phyloP scores from a whole-genome alignment of 345 rosid species.

The Euphorbia pulcherrima region DNA sequence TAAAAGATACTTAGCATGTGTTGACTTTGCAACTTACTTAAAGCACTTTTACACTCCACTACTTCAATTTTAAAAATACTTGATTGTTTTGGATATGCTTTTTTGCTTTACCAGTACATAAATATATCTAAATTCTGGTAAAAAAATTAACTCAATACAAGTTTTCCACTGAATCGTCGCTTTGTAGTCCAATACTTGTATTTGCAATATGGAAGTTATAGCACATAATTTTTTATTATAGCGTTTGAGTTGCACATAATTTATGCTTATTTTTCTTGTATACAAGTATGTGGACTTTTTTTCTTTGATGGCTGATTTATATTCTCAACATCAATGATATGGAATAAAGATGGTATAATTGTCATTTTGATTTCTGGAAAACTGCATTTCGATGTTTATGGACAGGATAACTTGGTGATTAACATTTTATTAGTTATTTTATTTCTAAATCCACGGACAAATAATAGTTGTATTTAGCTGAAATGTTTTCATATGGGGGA shows the following conservation, averaged over 20 bases:
- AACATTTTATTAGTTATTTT: too few relatives aligned
- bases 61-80: not conserved
- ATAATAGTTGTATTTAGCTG: not conserved
- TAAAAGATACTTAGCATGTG: not conserved
- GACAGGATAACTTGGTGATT: not conserved
- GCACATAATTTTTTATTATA: not conserved
- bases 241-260: too few relatives aligned
- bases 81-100: not conserved
- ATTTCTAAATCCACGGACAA: not conserved
- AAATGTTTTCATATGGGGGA: not conserved
- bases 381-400: not conserved
- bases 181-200: slow-evolving; percentile 1
- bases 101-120: not conserved
- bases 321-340: too few relatives aligned
- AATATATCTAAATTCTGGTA: not conserved
- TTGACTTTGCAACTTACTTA: not conserved
- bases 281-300: not conserved
- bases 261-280: too few relatives aligned
- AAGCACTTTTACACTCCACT: not conserved
- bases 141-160: not conserved
- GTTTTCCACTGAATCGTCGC: too few relatives aligned
- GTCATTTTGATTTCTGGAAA: slow-evolving; percentile 2
- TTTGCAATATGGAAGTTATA: not conserved
- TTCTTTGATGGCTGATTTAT: not conserved
- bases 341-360: too few relatives aligned